Base-by-base conservation (phyloP, 148 eudicot species). In the Rhododendron molle region DNA sequence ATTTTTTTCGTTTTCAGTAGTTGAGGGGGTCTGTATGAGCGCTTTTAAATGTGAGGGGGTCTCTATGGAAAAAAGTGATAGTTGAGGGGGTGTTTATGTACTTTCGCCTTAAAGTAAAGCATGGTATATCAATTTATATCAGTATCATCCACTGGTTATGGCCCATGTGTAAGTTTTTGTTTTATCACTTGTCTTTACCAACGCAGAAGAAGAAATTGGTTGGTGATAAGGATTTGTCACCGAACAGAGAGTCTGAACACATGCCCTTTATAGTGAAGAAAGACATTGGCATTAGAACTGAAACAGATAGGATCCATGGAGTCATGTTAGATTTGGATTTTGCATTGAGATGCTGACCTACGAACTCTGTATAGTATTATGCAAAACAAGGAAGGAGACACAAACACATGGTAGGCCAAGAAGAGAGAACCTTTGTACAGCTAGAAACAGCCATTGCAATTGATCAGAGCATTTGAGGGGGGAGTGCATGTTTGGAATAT, bases 401-500 rank as follows among this genome's bases (percentile, higher is more conserved):
- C 7, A 28, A 4, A 69, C 74, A 69, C 74, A 30, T 69, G 74
- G 74, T 69, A 30, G 38, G 18, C 74, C 74, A 12, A 30, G 32
- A 69, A 69, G 23, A 9, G 36, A 69, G 73, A 30, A 3, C 7
- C 18, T 54, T 46, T 78, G 2, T 78, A 46, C 81, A 78, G 81
- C 81, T 78, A 78, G 81, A 78, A 78, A 78, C 81, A 78, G 81
- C 81, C 81, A 78, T 46, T 78, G 32, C 46, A 21, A 77, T 78
- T 3, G 56, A 44, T 78, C 5, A 20, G 79, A 40, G 49, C 26
- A 8, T 47, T 46, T 78, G 81, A 23, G 36, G 58, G 79, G 26
- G 26, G 60, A 56, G 60, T 13, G 21, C 38, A 1, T 40, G 3
- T 21, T 43, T 40, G 50, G 80, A 76, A 40, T 54, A 3, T 23